phyloP scores from a whole-genome alignment of 495 filamentous ascomycete genomes.

The Aspergillus coremiiformis region DNA sequence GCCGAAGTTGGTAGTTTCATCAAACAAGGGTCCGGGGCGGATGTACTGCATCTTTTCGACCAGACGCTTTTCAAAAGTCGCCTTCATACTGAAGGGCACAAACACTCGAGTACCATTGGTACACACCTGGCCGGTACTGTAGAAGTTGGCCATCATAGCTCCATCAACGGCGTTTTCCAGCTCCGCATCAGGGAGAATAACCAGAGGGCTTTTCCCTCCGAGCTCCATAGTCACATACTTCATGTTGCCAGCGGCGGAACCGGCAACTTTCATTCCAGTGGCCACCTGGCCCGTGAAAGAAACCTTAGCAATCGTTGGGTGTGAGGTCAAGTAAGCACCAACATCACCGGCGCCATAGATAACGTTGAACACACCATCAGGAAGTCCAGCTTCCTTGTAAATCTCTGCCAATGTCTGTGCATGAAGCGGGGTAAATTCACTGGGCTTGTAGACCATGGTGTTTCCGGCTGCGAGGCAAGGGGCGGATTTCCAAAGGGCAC shows the following conservation, averaged over 20 bases:
- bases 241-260: conserved; percentile 62
- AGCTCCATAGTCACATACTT: conserved; percentile 84
- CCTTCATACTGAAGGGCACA: conserved; percentile 54
- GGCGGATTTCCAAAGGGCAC: conserved; percentile 77
- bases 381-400: conserved; percentile 65
- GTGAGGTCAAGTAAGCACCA: conserved; percentile 59
- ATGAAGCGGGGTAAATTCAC: conserved; percentile 72
- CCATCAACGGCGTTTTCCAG: conserved; percentile 69
- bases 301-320: conserved; percentile 67
- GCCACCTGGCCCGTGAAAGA: conserved; percentile 77
- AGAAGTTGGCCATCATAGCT: conserved; percentile 87
- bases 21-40: conserved; percentile 59
- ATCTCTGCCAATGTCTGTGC: conserved; percentile 61
- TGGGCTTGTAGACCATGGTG: conserved; percentile 81
- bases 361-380: conserved; percentile 74
- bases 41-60: conserved; percentile 62
- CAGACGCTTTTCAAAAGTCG: conserved; percentile 53
- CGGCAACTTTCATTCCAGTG: conserved; percentile 69
- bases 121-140: conserved; percentile 75
- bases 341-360: conserved; percentile 67
- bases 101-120: conserved; percentile 80
- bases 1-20: conserved; percentile 66
- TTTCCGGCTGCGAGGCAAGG: conserved; percentile 78
- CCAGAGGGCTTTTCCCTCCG: conserved; percentile 69
- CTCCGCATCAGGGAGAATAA: conserved; percentile 65